These are phyloP conservation scores for Ophiostoma montium DNA, from an alignment of 2,329 filamentous ascomycete genomes.

Conservation along the genomic window DNA sequence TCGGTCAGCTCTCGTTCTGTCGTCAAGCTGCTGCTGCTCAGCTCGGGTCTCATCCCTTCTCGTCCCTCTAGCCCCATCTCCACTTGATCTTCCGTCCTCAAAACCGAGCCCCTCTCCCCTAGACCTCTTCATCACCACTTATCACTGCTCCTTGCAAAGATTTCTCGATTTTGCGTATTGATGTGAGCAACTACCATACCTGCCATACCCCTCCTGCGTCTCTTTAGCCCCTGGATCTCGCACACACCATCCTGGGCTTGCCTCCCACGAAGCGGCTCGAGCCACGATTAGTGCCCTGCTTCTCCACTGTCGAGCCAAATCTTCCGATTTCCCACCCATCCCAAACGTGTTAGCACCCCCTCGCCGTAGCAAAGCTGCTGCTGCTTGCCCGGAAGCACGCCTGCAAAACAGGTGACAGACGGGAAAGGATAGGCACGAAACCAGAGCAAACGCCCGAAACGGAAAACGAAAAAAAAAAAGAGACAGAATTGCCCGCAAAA, in stretches of 20 bases:
- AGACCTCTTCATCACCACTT: not conserved
- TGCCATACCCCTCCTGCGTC: no score
- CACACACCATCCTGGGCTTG: not conserved
- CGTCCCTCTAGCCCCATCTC: no score
- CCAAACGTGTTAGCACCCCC: slow-evolving; percentile 3
- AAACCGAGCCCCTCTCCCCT: no score
- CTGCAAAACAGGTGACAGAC: not conserved
- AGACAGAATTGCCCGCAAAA: slow-evolving; percentile 2
- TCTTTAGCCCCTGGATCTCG: slow-evolving; percentile 3
- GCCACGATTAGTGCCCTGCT: slow-evolving; percentile 6
- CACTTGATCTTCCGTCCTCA: not conserved
- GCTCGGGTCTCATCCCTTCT: not conserved
- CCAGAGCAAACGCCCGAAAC: not conserved
- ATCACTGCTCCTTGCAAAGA: no score
- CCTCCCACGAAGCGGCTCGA: slow-evolving; percentile 9
- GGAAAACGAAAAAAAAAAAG: not conserved
- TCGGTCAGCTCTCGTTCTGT: no score
- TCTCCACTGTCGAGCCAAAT: slow-evolving; percentile 9
- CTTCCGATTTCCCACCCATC: slow-evolving; percentile 6
- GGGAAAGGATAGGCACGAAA: not conserved
- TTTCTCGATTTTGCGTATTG: no score
- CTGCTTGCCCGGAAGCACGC: no score
- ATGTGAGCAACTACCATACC: no score
- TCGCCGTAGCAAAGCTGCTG: not conserved
- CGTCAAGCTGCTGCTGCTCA: not conserved